These are phyloP conservation scores for Colletotrichum sp. DNA, from an alignment of 2,329 filamentous ascomycete species.

Conservation along the genomic window DNA sequence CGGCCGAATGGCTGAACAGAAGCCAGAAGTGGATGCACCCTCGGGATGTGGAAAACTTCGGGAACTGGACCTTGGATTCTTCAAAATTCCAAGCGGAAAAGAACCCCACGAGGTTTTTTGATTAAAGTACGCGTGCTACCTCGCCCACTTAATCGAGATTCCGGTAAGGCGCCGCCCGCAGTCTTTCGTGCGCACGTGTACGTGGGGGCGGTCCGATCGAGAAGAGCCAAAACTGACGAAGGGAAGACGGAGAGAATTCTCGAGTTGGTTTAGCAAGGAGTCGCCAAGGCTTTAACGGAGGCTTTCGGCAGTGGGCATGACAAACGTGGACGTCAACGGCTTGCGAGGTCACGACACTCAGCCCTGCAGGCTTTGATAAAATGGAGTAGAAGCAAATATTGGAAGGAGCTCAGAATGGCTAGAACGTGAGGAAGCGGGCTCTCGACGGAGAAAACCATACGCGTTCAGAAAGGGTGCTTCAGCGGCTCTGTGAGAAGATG, in stretches of 20 bases:
- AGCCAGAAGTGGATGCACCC: background rate
- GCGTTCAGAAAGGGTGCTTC: background rate
- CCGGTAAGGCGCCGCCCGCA: background rate
- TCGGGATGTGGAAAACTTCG: background rate
- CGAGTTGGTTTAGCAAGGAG: background rate
- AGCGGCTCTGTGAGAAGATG: background rate
- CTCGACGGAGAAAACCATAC: background rate
- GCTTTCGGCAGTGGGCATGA: background rate
- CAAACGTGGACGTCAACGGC: background rate
- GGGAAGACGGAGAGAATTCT: background rate
- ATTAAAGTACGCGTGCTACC: background rate
- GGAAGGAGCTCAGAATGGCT: background rate
- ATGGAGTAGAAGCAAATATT: background rate
- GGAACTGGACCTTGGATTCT: background rate
- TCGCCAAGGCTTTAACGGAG: background rate
- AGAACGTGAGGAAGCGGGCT: rapidly evolving
- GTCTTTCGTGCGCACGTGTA: background rate
- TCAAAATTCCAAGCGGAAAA: background rate
- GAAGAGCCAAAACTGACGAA: background rate
- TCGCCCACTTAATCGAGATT: background rate
- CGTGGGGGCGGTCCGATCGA: background rate
- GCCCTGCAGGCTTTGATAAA: background rate
- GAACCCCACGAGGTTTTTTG: background rate
- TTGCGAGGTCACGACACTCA: background rate
- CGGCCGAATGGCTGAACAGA: background rate